Conservation (phyloP, 1,139 yeast species). For the Protomyces arabidopsidicola region DNA sequence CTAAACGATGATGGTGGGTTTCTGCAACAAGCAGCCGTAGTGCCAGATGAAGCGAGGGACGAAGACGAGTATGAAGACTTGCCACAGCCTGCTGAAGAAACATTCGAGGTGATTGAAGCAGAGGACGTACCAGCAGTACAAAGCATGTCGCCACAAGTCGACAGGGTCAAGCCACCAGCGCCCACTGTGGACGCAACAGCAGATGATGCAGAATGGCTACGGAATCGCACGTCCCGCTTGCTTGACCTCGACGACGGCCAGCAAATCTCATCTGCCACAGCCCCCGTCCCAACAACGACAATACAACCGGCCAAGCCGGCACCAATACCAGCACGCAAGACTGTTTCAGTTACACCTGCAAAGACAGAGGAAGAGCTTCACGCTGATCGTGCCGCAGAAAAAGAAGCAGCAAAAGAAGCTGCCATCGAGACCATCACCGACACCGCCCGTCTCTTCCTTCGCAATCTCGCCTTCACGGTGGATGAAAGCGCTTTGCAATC, state of each 20-base stretch:
- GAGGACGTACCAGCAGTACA: background rate
- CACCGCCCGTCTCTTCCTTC: slow-evolving; percentile 79
- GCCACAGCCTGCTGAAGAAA: slow-evolving; percentile 31
- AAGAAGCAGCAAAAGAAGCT: slow-evolving; percentile 26
- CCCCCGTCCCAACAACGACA: background rate
- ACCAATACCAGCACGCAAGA: background rate
- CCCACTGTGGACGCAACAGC: slow-evolving; percentile 6
- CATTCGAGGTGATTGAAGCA: slow-evolving; percentile 33
- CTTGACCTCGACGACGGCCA: slow-evolving; percentile 33
- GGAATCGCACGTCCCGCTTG: slow-evolving; percentile 20
- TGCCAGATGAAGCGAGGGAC: slow-evolving; percentile 31
- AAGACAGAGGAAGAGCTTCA: slow-evolving; percentile 29
- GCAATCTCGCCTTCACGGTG: slow-evolving; percentile 78
- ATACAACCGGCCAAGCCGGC: background rate
- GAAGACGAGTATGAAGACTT: slow-evolving; percentile 37
- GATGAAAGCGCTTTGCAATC: slow-evolving; percentile 70
- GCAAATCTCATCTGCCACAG: slow-evolving; percentile 29
- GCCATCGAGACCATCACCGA: slow-evolving; percentile 51
- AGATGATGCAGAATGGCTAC: slow-evolving; percentile 29
- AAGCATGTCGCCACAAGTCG: background rate
- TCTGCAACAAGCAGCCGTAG: slow-evolving; percentile 29
- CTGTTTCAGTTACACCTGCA: background rate
- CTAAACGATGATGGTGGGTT: slow-evolving; percentile 56
- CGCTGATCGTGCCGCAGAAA: slow-evolving; percentile 34
- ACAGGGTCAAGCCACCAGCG: background rate